A percentile compares a stretch with the other conserved stretches of the same genome.
Evolutionary conservation across 2,329 filamentous ascomycete species (phyloP).

Genomic region (Chaetoscypha palmicola): DNA sequence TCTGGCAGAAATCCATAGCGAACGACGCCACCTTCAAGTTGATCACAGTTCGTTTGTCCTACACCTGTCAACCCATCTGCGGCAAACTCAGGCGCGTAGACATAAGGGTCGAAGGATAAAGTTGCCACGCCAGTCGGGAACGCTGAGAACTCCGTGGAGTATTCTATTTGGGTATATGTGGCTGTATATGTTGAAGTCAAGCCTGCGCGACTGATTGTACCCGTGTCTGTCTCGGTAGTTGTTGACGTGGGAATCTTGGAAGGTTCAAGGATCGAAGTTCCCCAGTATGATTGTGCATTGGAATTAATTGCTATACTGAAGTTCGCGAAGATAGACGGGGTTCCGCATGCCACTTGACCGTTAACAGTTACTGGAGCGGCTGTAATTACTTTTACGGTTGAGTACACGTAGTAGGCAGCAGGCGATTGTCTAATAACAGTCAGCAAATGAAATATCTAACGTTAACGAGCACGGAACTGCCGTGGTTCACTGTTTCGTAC

Average conservation of each 20-base stretch:
- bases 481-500: too few species aligned
- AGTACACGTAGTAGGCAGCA: conserved; percentile 13
- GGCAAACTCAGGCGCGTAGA: neutral
- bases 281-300: conserved; percentile 3
- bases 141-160: neutral
- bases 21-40: neutral
- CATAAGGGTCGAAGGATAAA: conserved; percentile 1
- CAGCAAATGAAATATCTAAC: too few species aligned
- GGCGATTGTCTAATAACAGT: conserved; percentile 11
- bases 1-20: conserved; percentile 2
- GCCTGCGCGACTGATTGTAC: neutral
- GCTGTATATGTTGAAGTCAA: neutral
- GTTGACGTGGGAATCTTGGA: neutral
- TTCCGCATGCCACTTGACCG: conserved; percentile 8
- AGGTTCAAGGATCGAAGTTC: neutral
- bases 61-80: neutral
- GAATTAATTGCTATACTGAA: neutral
- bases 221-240: neutral
- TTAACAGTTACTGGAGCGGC: conserved; percentile 6
- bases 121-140: neutral
- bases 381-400: conserved; percentile 12
- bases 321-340: neutral
- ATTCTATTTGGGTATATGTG: neutral
- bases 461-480: too few species aligned
- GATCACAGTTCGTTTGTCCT: neutral